phyloP scores from a whole-genome alignment of 2,329 filamentous ascomycete genomes.

The Magnaporthiopsis incrustans region DNA sequence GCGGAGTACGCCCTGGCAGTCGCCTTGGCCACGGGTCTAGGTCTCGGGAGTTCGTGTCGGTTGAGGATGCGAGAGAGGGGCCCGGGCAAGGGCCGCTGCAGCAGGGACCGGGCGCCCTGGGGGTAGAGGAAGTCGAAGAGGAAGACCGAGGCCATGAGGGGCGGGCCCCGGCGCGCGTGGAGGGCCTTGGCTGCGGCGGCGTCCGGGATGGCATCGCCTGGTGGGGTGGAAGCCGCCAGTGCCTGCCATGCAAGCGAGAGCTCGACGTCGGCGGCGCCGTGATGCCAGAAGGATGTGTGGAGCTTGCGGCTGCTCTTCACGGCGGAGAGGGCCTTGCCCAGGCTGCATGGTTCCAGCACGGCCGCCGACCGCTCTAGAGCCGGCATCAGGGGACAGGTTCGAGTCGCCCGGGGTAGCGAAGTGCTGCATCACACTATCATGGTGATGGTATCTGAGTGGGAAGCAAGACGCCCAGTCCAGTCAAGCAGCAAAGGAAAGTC shows the following conservation, averaged over 20 bases:
- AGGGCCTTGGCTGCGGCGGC: constrained; percentile 15
- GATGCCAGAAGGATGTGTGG: constrained; percentile 45
- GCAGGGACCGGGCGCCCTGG: constrained; percentile 31
- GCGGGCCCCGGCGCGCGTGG: constrained; percentile 9
- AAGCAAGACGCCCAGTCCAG: background rate
- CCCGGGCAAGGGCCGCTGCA: constrained; percentile 26
- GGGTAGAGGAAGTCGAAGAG: constrained; percentile 51
- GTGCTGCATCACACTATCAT: constrained; percentile 5
- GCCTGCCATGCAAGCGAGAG: constrained; percentile 34
- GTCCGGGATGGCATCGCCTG: constrained; percentile 17
- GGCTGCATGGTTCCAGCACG: constrained; percentile 46
- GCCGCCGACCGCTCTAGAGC: constrained; percentile 53
- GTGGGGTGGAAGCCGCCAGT: constrained; percentile 23
- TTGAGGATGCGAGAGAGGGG: constrained; percentile 8
- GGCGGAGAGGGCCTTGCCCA: constrained; percentile 42
- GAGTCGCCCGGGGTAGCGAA: background rate
- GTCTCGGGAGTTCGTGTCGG: constrained; percentile 13
- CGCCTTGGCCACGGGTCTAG: background rate
- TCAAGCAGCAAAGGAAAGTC: background rate
- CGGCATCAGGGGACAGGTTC: constrained; percentile 19
- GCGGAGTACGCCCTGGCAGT: constrained; percentile 2
- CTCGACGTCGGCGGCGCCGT: constrained; percentile 43
- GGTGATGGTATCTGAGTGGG: background rate
- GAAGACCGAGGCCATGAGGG: constrained; percentile 37
- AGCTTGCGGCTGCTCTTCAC: constrained; percentile 35